Evolutionary conservation across 2,329 filamentous ascomycete species (phyloP), one percentile per base, ranked within the genome.

Genomic region (Botrytis hyacinthi): DNA sequence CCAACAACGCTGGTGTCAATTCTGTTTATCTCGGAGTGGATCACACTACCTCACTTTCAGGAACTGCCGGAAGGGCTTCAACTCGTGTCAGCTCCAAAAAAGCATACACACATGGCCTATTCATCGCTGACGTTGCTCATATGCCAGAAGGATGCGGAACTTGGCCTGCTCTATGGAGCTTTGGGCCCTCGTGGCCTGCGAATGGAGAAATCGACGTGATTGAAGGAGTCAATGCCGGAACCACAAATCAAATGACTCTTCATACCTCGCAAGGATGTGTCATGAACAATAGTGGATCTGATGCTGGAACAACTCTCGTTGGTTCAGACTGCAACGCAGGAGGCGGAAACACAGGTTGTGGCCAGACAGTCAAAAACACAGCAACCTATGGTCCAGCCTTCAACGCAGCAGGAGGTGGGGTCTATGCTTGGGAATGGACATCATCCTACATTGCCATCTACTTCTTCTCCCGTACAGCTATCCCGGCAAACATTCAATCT

Each of bases 371-470:
- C 2, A 78, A 82, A 40, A 83, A 87, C 77, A 85, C 86, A 68
- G 81, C 84, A 62, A 88, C 87, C 76, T 93, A 90, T 77, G 92
- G 92, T 22, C 84, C 87, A 40, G 89, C 87, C 10, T 94, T 97
- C 85, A 96, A 96, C 82, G 84, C 84, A 37, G 86, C 83, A 46
- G 86, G 87, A 16, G 92, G 92, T 37, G 93, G 92, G 57, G 86
- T 94, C 63, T 94, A 92, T 78, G 92, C 89, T 48, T 88, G 91
- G 73, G 90, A 94, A 82, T 97, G 94, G 93, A 93, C 91, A 2
- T 86, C 87, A 44, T 81, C 87, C 0, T 86, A 86, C 76, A 96
- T 98, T 81, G 87, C 87, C 59, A 86, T 97, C 76, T 98, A 90
- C 89, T 95, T 93, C 86, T 98, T 97, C 83, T 86, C 90, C 0